Percentiles rank a stretch among this genome's conserved stretches.
Conservation (phyloP, 2,329 filamentous ascomycete genomes). For the Alternaria panax region DNA sequence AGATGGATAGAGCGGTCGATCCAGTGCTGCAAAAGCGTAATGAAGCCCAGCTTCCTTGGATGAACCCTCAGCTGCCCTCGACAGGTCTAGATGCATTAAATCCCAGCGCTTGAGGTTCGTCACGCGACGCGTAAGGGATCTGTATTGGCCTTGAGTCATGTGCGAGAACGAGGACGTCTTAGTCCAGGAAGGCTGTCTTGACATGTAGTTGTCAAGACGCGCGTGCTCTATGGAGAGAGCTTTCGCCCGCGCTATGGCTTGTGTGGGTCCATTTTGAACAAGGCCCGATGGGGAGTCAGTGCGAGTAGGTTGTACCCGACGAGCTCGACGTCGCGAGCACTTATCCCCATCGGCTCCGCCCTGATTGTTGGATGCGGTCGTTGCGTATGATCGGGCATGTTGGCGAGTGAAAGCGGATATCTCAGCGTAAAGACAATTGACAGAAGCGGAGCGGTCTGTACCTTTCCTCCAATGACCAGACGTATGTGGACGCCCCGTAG, state of each 20-base stretch:
- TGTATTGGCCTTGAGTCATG: slow-evolving; percentile 35
- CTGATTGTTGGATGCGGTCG: background rate
- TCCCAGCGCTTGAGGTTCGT: slow-evolving; percentile 25
- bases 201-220: slow-evolving; percentile 20
- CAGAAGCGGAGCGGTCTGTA: background rate
- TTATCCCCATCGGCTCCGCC: background rate
- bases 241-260: slow-evolving; percentile 9
- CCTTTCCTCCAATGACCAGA: background rate
- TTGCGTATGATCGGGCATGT: slow-evolving; percentile 19
- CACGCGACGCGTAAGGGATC: slow-evolving; percentile 40
- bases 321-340: background rate
- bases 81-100: slow-evolving; percentile 16
- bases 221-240: slow-evolving; percentile 12
- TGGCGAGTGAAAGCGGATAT: slow-evolving; percentile 32
- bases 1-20: slow-evolving; percentile 27
- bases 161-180: background rate
- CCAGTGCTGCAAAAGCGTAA: slow-evolving; percentile 37
- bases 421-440: slow-evolving; percentile 33
- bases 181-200: slow-evolving; percentile 6
- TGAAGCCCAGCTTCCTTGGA: slow-evolving; percentile 9
- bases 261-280: background rate
- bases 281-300: slow-evolving; percentile 1
- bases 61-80: background rate
- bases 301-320: background rate
- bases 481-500: slow-evolving; percentile 9